Base-by-base conservation (phyloP, 768 basidiomycete species). In the Boletus rufocinnamomeus region DNA sequence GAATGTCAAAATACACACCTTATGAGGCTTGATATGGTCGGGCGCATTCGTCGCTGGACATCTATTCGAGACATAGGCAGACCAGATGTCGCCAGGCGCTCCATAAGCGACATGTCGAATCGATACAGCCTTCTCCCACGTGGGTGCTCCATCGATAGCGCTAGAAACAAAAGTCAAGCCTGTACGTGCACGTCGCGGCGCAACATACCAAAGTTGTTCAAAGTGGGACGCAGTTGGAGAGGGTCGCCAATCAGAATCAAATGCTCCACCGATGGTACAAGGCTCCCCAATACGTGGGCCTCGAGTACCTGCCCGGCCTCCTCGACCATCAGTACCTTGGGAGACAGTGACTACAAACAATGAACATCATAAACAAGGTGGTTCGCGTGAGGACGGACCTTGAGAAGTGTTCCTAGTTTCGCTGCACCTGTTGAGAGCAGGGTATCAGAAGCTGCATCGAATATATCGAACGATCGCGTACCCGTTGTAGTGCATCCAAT, bases 261-360 rank as follows among this genome's bases (percentile, higher is more conserved):
- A 40, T 92, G 89, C 57, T 91, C 80, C 0, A 91, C 79, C 4
- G 84, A 82, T 0, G 80, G 79, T 3, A 88, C 87, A 1, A 91
- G 75, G 38, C 79, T 82, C 3, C 81, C 82, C 6, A 91, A 69
- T 17, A 91, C 78, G 60, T 92, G 90, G 4, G 90, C 86, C 71
- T 92, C 90, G 30, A 92, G 78, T 2, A 91, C 87, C 71, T 93
- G 90, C 0, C 90, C 91, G 0, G 91, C 90, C 67, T 92, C 91
- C 69, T 93, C 89, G 0, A 92, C 86, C 49, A 92, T 73, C 48
- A 91, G 67, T 0, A 90, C 81, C 34, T 77, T 79, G 0, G 89
- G 89, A 6, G 67, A 73, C 6, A 90, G 66, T 16, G 82, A 81
- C 87, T 89, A 11, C 23, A 14, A 55, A 34, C 16, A 17, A 17